Evolutionary conservation across 768 basidiomycete genomes (phyloP).

Genomic region (Russula emetica): DNA sequence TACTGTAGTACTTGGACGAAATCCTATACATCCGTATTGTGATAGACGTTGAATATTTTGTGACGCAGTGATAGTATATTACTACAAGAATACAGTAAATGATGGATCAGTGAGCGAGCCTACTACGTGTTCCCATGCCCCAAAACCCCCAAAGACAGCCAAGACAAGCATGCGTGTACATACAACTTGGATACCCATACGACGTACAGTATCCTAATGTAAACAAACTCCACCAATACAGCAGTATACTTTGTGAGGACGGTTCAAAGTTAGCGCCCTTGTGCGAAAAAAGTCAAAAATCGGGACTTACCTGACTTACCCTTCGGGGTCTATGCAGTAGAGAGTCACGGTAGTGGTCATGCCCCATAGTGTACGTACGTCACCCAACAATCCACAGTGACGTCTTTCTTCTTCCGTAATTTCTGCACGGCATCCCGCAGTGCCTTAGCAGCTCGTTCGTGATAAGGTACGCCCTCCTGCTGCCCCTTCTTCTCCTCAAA

Average conservation of each 20-base stretch:
- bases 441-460: slow-evolving; percentile 7
- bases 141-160: background rate
- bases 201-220: background rate
- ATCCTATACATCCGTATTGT: background rate
- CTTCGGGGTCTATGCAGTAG: background rate
- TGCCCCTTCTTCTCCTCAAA: background rate
- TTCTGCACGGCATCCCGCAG: slow-evolving; percentile 9
- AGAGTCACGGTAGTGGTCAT: background rate
- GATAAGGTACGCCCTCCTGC: background rate
- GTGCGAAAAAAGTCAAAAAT: background rate
- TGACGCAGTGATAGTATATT: background rate
- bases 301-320: background rate
- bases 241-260: background rate
- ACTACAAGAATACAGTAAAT: background rate
- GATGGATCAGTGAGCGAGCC: background rate
- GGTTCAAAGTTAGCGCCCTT: background rate
- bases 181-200: background rate
- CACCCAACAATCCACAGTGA: slow-evolving; percentile 18
- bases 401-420: slow-evolving; percentile 9
- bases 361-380: slow-evolving; percentile 22
- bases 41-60: background rate
- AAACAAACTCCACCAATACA: background rate
- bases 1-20: background rate
- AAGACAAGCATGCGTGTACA: background rate
- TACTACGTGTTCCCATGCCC: background rate